These are phyloP conservation scores for Mycosphaerella arachidis DNA, from an alignment of 2,329 filamentous ascomycete species.

Conservation along the genomic window DNA sequence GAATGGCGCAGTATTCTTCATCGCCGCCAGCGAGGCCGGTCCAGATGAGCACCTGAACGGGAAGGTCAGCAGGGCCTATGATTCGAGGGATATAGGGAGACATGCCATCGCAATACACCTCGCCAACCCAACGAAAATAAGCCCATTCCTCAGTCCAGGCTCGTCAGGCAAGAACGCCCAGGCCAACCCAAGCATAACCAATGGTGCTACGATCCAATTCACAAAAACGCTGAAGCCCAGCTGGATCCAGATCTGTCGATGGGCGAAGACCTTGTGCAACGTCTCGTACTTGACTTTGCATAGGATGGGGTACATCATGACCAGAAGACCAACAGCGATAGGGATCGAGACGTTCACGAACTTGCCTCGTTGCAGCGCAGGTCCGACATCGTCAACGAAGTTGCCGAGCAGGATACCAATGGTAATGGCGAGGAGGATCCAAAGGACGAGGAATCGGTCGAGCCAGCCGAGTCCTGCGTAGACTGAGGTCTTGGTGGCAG, in stretches of 20 bases:
- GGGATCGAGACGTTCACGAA: conserved; percentile 69
- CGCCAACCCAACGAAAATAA: conserved; percentile 78
- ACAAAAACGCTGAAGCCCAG: conserved; percentile 70
- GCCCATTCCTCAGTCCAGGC: conserved; percentile 50
- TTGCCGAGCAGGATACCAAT: conserved; percentile 73
- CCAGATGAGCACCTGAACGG: conserved; percentile 60
- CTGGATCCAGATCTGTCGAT: conserved; percentile 67
- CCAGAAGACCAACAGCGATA: conserved; percentile 71
- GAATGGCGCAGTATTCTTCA: conserved; percentile 69
- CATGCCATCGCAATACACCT: conserved; percentile 79
- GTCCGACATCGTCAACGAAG: conserved; percentile 60
- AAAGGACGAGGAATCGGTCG: conserved; percentile 44
- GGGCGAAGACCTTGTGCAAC: conserved; percentile 61
- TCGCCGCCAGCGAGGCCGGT: conserved; percentile 73
- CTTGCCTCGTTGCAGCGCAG: conserved; percentile 62
- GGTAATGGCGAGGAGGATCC: conserved; percentile 76
- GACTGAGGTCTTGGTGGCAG: conserved; percentile 29
- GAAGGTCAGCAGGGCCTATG: no score
- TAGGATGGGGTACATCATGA: conserved; percentile 94
- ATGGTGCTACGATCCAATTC: conserved; percentile 79
- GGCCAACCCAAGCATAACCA: conserved; percentile 65
- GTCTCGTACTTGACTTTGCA: conserved; percentile 80
- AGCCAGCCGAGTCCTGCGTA: conserved; percentile 38
- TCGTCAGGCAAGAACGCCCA: conserved; percentile 58
- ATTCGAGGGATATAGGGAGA: neutral